Percentiles rank a stretch among this genome's conserved stretches.
Conservation (phyloP, 2,329 filamentous ascomycete species). For the Ophiostoma montium region DNA sequence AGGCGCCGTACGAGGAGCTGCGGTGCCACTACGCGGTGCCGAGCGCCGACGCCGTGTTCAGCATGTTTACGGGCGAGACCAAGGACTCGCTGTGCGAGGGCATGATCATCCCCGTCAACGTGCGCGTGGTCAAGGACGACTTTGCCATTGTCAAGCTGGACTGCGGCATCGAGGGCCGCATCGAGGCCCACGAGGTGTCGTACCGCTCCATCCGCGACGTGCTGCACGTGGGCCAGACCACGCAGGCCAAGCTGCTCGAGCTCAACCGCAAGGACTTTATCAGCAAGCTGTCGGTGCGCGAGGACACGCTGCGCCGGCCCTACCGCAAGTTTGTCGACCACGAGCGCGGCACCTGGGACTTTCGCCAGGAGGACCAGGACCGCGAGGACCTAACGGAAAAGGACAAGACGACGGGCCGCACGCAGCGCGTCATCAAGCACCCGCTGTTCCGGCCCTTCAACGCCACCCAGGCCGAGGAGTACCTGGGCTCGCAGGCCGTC, state of each 20-base stretch:
- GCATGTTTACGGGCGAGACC: slow-evolving; percentile 93
- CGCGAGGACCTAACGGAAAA: slow-evolving; percentile 74
- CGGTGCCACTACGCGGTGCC: slow-evolving; percentile 64
- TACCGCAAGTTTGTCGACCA: slow-evolving; percentile 57
- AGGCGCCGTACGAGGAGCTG: slow-evolving; percentile 87
- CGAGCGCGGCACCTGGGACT: slow-evolving; percentile 75
- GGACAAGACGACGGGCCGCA: slow-evolving; percentile 70
- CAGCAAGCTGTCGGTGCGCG: slow-evolving; percentile 71
- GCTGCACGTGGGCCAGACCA: slow-evolving; percentile 67
- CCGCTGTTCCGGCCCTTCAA: slow-evolving; percentile 93
- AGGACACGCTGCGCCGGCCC: slow-evolving; percentile 63
- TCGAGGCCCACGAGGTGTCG: slow-evolving; percentile 71
- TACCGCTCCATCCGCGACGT: slow-evolving; percentile 60
- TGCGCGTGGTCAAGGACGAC: slow-evolving; percentile 79
- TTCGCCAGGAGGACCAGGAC: slow-evolving; percentile 64
- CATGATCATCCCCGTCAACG: slow-evolving; percentile 84
- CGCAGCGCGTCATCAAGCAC: slow-evolving; percentile 93
- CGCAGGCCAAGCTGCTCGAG: slow-evolving; percentile 75
- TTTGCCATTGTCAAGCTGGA: slow-evolving; percentile 90
- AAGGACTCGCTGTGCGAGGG: slow-evolving; percentile 67
- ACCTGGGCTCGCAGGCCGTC: slow-evolving; percentile 67
- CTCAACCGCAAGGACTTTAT: slow-evolving; percentile 77
- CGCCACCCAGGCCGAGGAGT: slow-evolving; percentile 82
- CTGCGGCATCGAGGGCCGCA: slow-evolving; percentile 81
- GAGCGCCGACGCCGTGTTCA: slow-evolving; percentile 69